A percentile compares a stretch with the other conserved stretches of the same genome.
Conservation (phyloP, 768 basidiomycete species). For the Suillus fuscotomentosus region DNA sequence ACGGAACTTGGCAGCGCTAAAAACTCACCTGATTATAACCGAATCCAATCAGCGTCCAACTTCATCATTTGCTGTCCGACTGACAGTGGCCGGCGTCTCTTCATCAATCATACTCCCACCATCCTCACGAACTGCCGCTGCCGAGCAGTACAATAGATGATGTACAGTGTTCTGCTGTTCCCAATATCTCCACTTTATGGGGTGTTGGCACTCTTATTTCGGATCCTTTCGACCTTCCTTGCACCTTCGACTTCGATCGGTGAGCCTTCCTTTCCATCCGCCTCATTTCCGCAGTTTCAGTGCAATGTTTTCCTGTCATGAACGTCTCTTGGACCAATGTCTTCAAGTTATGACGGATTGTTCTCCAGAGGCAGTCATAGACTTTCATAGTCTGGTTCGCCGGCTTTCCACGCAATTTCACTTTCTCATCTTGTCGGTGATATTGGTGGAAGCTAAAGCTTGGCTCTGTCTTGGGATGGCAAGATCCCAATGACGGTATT, state of each 20-base stretch:
- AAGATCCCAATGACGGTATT: constrained; percentile 23
- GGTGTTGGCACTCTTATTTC: not conserved
- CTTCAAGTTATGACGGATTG: not conserved
- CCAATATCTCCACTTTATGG: not conserved
- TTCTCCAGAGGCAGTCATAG: not conserved
- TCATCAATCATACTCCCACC: not conserved
- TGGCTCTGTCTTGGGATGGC: not conserved
- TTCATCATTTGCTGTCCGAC: not conserved
- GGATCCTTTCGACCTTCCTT: not conserved
- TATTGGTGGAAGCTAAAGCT: not conserved
- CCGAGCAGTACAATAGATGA: not conserved
- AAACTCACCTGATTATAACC: not conserved
- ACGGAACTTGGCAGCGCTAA: not conserved
- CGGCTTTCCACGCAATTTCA: not conserved
- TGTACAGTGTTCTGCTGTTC: not conserved
- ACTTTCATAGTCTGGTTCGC: not conserved
- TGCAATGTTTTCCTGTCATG: not conserved
- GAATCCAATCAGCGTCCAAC: too few species aligned
- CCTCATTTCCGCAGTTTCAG: not conserved
- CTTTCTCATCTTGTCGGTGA: not conserved
- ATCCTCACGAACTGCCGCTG: not conserved
- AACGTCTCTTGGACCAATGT: not conserved
- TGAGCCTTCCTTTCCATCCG: not conserved
- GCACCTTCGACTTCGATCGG: not conserved
- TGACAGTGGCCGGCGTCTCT: not conserved